Evolutionary conservation across 495 filamentous ascomycete genomes (phyloP), one percentile per base, ranked within the genome.

Genomic region (Mytilinidion resinicola): DNA sequence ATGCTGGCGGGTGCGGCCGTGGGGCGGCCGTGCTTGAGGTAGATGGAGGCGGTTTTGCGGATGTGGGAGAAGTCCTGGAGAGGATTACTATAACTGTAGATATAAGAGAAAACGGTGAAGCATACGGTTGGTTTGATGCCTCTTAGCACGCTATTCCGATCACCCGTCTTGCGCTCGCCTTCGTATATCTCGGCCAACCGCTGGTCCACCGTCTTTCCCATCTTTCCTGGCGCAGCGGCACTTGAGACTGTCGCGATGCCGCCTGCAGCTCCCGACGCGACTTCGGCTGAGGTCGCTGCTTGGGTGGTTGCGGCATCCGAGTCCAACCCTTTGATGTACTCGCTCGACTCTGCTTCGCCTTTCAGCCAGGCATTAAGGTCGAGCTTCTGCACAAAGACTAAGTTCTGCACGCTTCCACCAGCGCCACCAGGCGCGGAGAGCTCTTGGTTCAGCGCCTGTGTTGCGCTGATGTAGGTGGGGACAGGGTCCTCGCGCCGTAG

Each of bases 291-390:
- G 10, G 68, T 73, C 10, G 71, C 77, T 15, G 75, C 79, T 9
- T 69, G 60, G 6, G 74, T 78, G 34, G 79, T 59, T 9, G 73
- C 73, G 0, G 75, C 74, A 48, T 80, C 82, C 17, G 81, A 81
- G 36, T 85, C 85, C 51, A 96, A 73, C 15, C 88, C 85, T 69
- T 87, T 90, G 74, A 99, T 96, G 68, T 88, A 90, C 69, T 96
- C 95, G 68, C 83, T 88, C 47, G 91, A 90, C 65, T 96, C 89
- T 36, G 85, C 85, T 12, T 87, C 86, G 20, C 91, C 90, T 67
- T 95, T 90, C 15, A 99, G 76, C 88, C 89, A 97, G 5, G 88
- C 88, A 59, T 95, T 87, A 39, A 97, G 78, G 66, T 96, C 92
- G 41, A 96, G 74, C 46, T 87, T 84, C 76, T 96, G 91, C 55